Evolutionary conservation across 176 grass and related monocot genomes (phyloP).

Genomic region (Aegilops sharonensis): DNA sequence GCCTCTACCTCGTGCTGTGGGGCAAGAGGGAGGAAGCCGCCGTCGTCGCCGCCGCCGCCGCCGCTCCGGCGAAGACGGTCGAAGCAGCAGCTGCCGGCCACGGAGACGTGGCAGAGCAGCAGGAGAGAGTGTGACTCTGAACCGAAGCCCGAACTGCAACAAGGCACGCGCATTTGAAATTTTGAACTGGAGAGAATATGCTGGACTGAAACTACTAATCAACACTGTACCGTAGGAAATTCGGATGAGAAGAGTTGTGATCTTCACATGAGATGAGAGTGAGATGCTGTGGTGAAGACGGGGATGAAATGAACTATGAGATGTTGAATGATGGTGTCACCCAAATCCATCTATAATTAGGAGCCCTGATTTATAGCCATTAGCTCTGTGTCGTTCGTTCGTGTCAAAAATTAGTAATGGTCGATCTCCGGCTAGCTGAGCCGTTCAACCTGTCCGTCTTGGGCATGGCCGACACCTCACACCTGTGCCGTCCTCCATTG

Average conservation of each 20-base stretch:
- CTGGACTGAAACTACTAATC: too few relatives aligned
- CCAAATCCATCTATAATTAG: neutral
- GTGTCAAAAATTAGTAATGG: neutral
- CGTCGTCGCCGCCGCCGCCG: neutral
- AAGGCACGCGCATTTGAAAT: too few relatives aligned
- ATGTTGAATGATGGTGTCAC: too few relatives aligned
- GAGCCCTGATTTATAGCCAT: neutral
- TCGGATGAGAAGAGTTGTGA: too few relatives aligned
- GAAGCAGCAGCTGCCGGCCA: neutral
- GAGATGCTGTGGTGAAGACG: too few relatives aligned
- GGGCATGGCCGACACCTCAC: constrained; percentile 17
- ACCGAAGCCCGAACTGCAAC: neutral
- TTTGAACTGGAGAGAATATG: too few relatives aligned
- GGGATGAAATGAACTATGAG: too few relatives aligned
- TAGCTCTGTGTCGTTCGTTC: neutral
- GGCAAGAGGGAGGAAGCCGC: constrained; percentile 69
- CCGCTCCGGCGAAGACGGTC: neutral
- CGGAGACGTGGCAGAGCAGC: constrained; percentile 10
- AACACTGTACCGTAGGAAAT: too few relatives aligned
- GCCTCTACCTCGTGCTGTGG: constrained; percentile 86
- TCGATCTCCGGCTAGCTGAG: neutral
- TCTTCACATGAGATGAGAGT: too few relatives aligned
- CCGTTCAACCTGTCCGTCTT: neutral
- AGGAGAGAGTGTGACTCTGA: constrained; percentile 27
- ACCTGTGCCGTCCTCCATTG: neutral